Conservation (phyloP, 441 rosid species). For the Theobroma grandiflorum region DNA sequence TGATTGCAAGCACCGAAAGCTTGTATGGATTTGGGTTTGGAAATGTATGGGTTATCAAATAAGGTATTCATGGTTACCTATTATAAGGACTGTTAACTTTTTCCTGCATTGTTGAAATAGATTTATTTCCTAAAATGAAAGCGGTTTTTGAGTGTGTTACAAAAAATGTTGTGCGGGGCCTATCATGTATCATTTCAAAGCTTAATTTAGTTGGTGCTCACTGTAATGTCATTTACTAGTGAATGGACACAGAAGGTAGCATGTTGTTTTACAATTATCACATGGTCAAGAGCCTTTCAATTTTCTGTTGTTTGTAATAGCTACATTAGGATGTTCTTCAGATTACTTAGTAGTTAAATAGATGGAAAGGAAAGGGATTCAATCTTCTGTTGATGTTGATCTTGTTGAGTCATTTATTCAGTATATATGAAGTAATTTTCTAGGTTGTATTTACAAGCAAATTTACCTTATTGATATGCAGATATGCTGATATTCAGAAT, state of each 20-base stretch:
- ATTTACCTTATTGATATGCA: not conserved
- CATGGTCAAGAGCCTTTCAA: constrained; percentile 12
- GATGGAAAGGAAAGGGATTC: not conserved
- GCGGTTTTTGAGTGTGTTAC: constrained; percentile 96
- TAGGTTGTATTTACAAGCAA: not conserved
- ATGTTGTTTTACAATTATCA: constrained; percentile 21
- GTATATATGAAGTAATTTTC: not conserved
- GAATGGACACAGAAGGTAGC: constrained; percentile 99
- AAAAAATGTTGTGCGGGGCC: constrained; percentile 88
- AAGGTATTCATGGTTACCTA: not conserved
- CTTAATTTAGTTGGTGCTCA: constrained; percentile 97
- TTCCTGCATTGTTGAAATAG: constrained; percentile 14
- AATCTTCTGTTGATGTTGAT: not conserved
- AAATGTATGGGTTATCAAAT: not conserved
- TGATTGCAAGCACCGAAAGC: not conserved
- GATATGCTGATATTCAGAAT: constrained; percentile 3
- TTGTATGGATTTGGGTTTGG: not conserved
- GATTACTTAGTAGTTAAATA: not conserved
- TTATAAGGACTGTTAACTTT: not conserved
- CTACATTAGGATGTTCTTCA: not conserved
- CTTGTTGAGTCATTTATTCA: not conserved
- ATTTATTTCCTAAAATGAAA: constrained; percentile 32
- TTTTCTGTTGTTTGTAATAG: constrained; percentile 18
- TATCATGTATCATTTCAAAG: constrained; percentile 97
- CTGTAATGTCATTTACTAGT: constrained; percentile 97